phyloP scores from a whole-genome alignment of 2,329 filamentous ascomycete species.

The Massarina eburnea region DNA sequence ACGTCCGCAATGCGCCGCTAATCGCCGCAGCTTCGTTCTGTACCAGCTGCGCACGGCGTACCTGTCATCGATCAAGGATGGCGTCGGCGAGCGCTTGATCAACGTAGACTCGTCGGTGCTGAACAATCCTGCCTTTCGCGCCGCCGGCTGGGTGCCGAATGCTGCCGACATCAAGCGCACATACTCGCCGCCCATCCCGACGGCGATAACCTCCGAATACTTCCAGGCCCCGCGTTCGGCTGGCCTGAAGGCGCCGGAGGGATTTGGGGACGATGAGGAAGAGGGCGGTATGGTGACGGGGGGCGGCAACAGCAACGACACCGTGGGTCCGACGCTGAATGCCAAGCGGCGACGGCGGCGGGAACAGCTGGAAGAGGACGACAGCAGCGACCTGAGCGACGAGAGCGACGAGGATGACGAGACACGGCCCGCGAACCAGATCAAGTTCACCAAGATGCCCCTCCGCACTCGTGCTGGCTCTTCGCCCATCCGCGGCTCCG shows the following conservation, averaged over 20 bases:
- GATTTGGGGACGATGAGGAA: constrained; percentile 71
- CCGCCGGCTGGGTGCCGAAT: constrained; percentile 76
- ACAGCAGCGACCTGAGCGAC: constrained; percentile 82
- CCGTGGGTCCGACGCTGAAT: constrained; percentile 64
- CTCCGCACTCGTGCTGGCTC: constrained; percentile 83
- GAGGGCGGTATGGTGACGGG: constrained; percentile 71
- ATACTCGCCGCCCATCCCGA: constrained; percentile 83
- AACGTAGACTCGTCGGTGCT: constrained; percentile 77
- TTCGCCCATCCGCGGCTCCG: constrained; percentile 65
- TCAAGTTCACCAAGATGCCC: constrained; percentile 96
- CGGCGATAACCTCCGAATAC: constrained; percentile 79
- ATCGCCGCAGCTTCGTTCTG: constrained; percentile 66
- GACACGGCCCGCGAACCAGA: constrained; percentile 73
- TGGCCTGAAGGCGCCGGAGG: constrained; percentile 54
- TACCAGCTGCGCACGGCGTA: constrained; percentile 83
- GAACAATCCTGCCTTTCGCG: constrained; percentile 79
- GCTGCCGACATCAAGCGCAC: constrained; percentile 77
- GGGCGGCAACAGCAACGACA: constrained; percentile 64
- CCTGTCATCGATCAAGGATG: constrained; percentile 77
- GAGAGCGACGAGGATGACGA: constrained; percentile 77
- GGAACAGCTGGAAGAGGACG: constrained; percentile 80
- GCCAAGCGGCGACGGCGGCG: constrained; percentile 67
- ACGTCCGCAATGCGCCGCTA: constrained; percentile 15
- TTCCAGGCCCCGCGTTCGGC: constrained; percentile 69
- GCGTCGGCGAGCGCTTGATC: constrained; percentile 81